These are phyloP conservation scores for Picocystis sp. DNA, from an alignment of 163 green algal genomes.

Conservation along the genomic window DNA sequence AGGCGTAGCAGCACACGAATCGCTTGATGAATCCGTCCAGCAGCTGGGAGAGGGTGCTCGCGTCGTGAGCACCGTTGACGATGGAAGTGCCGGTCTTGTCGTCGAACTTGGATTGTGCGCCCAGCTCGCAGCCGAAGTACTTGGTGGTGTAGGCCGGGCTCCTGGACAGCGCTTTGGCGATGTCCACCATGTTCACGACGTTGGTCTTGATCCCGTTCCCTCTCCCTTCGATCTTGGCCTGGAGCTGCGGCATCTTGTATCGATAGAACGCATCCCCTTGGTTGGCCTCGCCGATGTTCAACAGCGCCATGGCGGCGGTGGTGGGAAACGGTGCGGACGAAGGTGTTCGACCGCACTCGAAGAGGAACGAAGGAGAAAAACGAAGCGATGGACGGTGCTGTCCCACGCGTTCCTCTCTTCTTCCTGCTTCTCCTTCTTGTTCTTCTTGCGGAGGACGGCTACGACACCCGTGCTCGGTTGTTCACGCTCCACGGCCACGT, in stretches of 20 bases:
- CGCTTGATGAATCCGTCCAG: conserved; percentile 81
- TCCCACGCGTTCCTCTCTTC: too few species aligned
- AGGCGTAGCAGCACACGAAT: conserved; percentile 95
- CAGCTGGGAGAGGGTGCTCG: conserved; percentile 56
- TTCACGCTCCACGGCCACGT: too few species aligned
- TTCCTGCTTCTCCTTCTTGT: too few species aligned
- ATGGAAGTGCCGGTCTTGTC: conserved; percentile 80
- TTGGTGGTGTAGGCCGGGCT: conserved; percentile 74
- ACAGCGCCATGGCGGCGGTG: too few species aligned
- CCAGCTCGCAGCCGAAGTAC: conserved; percentile 92
- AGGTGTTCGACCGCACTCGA: too few species aligned
- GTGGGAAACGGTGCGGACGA: too few species aligned
- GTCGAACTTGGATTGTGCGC: conserved; percentile 91
- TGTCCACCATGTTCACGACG: conserved; percentile 97
- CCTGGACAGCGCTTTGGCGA: conserved; percentile 73
- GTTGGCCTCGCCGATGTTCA: conserved; percentile 73
- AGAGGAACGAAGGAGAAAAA: too few species aligned
- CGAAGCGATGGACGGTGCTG: too few species aligned
- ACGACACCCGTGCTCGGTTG: too few species aligned
- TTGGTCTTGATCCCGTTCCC: conserved; percentile 99
- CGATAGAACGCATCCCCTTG: conserved; percentile 76
- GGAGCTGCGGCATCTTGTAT: conserved; percentile 95
- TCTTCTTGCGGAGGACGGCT: too few species aligned
- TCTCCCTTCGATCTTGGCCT: conserved; percentile 46
- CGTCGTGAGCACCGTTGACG: conserved; percentile 79